Evolutionary conservation across 2,329 filamentous ascomycete genomes (phyloP), one percentile per base, ranked within the genome.

Genomic region (Fusarium haematococcum): DNA sequence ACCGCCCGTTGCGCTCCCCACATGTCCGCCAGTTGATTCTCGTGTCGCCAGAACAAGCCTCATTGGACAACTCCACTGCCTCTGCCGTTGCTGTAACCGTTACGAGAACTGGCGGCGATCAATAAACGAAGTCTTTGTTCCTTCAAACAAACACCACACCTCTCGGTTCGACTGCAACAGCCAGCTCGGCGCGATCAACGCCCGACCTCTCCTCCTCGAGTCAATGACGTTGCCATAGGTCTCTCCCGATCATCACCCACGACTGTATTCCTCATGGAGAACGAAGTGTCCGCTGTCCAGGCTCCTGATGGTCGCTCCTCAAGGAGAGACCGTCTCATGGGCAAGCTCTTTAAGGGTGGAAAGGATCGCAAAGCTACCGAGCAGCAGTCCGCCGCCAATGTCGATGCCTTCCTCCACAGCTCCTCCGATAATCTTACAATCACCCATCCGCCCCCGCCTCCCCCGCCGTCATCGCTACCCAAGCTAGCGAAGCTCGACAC

Each of bases 341-440:
- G 90, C 74, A 91, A 90, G 84, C 84, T 92, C 67, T 91, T 91
- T 78, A 48, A 48, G 14, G 85, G 86, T 66, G 81, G 81, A 70
- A 87, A 84, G 78, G 86, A 86, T 61, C 78, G 78, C 73, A 86
- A 85, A 69, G 72, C 76, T 37, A 75, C 79, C 20, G 78, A 81
- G 20, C 80, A 79, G 66, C 81, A 81, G 60, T 82, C 81, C 14
- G 82, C 82, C 48, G 83, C 83, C 75, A 86, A 89, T 59, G 84
- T 92, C 71, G 87, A 91, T 78, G 87, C 88, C 72, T 92, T 92
- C 80, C 84, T 92, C 61, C 86, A 86, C 77, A 88, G 88, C 69
- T 84, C 86, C 41, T 83, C 88, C 68, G 89, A 92, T 80, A 87
- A 85, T 68, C 82, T 91, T 65, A 84, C 86, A 70, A 85, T 91